Conservation (phyloP, 2,329 filamentous ascomycete genomes). For the Stylonectria norvegica region DNA sequence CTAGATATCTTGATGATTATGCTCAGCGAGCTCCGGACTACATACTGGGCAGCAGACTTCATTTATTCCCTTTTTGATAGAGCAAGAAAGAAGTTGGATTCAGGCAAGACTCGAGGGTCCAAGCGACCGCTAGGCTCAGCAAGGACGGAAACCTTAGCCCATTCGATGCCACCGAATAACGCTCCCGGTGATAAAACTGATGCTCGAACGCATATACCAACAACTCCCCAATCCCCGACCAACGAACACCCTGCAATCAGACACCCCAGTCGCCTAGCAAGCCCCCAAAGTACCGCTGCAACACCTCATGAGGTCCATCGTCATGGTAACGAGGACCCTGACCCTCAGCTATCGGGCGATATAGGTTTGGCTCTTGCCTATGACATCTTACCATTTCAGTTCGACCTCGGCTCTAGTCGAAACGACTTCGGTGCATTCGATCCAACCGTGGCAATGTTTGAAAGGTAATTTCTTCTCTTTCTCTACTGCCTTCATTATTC, state of each 20-base stretch:
- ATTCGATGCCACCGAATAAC: background rate
- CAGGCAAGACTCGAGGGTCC: background rate
- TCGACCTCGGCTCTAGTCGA: background rate
- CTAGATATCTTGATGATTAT: conserved; percentile 12
- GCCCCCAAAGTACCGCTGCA: background rate
- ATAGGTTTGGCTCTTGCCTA: background rate
- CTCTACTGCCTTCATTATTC: background rate
- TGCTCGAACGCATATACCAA: background rate
- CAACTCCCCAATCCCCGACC: background rate
- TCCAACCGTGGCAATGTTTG: background rate
- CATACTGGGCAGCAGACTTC: conserved; percentile 9
- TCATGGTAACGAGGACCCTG: background rate
- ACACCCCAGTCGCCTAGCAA: background rate
- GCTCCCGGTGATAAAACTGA: background rate
- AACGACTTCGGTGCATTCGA: background rate
- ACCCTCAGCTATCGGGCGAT: background rate
- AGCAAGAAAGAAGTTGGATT: background rate
- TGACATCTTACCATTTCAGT: background rate
- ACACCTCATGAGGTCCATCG: background rate
- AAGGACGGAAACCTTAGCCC: background rate
- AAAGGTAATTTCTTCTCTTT: background rate
- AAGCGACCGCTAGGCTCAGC: too few relatives aligned
- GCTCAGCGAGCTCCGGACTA: conserved; percentile 6
- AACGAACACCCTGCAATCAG: background rate
- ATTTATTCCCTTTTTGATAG: conserved; percentile 8